Evolutionary conservation across 2,329 filamentous ascomycete genomes (phyloP).

Genomic region (Colletotrichum sp.): DNA sequence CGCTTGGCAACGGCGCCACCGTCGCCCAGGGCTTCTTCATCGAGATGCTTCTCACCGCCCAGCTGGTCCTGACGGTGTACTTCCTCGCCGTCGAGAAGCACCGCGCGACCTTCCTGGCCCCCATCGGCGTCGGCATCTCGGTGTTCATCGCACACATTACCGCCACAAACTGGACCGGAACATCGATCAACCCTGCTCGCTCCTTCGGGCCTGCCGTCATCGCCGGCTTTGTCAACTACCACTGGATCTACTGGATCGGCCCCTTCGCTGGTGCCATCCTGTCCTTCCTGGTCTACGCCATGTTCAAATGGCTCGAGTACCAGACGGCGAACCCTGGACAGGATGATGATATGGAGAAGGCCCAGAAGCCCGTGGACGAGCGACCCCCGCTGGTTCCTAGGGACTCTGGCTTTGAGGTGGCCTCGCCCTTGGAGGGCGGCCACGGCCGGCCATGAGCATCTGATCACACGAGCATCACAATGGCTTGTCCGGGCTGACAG

Average conservation of each 20-base stretch:
- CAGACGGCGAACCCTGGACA: background rate
- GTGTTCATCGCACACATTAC: slow-evolving; percentile 64
- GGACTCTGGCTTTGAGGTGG: background rate
- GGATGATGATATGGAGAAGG: background rate
- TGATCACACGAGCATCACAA: background rate
- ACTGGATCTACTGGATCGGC: slow-evolving; percentile 53
- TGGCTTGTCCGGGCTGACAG: background rate
- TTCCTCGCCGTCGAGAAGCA: slow-evolving; percentile 79
- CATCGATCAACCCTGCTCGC: slow-evolving; percentile 54
- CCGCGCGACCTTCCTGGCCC: slow-evolving; percentile 72
- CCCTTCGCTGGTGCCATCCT: slow-evolving; percentile 5
- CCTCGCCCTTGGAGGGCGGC: background rate
- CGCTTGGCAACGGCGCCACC: slow-evolving; percentile 54
- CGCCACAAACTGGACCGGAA: slow-evolving; percentile 51
- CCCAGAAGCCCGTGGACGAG: background rate
- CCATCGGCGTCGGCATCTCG: slow-evolving; percentile 73
- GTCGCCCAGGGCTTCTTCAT: slow-evolving; percentile 67
- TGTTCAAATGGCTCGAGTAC: background rate
- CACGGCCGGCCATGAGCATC: background rate
- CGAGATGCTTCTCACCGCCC: slow-evolving; percentile 69
- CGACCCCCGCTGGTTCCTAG: background rate
- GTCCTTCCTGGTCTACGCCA: background rate
- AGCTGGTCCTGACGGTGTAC: slow-evolving; percentile 69
- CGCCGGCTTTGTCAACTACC: slow-evolving; percentile 45
- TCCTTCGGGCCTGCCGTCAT: slow-evolving; percentile 55